Evolutionary conservation across 345 rosid genomes (phyloP), one percentile per base, ranked within the genome.

Genomic region (Viola odorata): DNA sequence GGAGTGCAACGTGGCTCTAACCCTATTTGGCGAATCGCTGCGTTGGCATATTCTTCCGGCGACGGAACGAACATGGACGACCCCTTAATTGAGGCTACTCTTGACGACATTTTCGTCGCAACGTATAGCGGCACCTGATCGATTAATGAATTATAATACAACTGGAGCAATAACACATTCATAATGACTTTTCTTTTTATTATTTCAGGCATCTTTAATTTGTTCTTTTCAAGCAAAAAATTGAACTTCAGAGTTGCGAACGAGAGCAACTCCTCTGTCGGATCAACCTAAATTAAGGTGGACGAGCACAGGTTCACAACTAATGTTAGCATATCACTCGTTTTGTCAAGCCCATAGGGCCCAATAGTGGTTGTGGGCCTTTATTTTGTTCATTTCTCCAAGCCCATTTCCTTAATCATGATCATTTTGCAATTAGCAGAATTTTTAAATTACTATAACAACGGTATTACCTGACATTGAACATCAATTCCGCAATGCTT

Each of bases 61-160:
- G 88, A 58, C 16, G 95, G 89, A 53, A 83, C 60, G 37, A 84
- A 91, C 56, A 79, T 16, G 7, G 95, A 81, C 45, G 81, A 45
- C 57, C 65, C 68, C 55, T 79, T 67, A 14, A 89, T 81, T 1
- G 62, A 64, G 3, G 88, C 95, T 7, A 82, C 89, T 55, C 53
- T 70, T 15, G 82, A 68, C n/a, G 76, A 81, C 91, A 89, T 89
- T 56, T 75, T 81, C 7, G 98, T 91, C 23, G 95, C 92, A 37
- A 91, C 91, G 48, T 91, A 88, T 13, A 88, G 62, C 5, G 96
- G 98, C 3, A 85, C 84, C 92, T 90, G 68, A 7, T 11, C 1
- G 45, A 42, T 42, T 42, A 42, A 42, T 42, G 7, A 6, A 42
- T 42, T 6, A 6, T 11, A 7, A 6, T 11, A 42, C 45, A 41